Conservation (phyloP, 495 filamentous ascomycete species). For the Pyrenula aspistea region DNA sequence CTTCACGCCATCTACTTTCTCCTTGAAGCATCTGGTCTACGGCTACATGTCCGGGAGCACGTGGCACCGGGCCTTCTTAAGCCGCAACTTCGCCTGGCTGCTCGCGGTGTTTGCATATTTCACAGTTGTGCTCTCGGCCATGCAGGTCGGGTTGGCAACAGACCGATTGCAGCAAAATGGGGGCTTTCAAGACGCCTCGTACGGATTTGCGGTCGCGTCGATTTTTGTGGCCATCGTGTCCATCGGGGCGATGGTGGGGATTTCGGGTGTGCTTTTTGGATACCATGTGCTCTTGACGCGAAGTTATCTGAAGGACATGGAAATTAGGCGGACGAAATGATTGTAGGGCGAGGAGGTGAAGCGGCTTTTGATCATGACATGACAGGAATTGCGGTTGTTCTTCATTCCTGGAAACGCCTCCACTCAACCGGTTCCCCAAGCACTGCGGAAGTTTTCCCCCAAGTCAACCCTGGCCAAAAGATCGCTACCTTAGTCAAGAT, state of each 20-base stretch:
- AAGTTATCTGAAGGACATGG: neutral
- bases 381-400: too few species aligned
- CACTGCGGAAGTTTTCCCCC: too few species aligned
- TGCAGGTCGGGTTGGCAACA: conserved; percentile 37
- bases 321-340: neutral
- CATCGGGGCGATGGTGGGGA: neutral
- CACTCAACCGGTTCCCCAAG: too few species aligned
- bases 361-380: too few species aligned
- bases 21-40: neutral
- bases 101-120: conserved; percentile 29
- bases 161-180: conserved; percentile 16
- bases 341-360: too few species aligned
- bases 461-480: too few species aligned
- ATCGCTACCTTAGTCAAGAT: too few species aligned
- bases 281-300: neutral
- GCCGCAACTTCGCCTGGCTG: conserved; percentile 31
- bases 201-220: conserved; percentile 34
- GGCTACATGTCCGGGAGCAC: conserved; percentile 16
- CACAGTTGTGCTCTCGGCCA: conserved; percentile 32
- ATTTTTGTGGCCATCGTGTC: conserved; percentile 3
- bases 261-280: neutral
- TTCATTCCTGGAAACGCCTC: too few species aligned
- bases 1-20: neutral
- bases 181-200: conserved; percentile 27
- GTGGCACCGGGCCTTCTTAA: conserved; percentile 20